phyloP scores from a whole-genome alignment of 441 rosid genomes.

The Macaranga tanarius region DNA sequence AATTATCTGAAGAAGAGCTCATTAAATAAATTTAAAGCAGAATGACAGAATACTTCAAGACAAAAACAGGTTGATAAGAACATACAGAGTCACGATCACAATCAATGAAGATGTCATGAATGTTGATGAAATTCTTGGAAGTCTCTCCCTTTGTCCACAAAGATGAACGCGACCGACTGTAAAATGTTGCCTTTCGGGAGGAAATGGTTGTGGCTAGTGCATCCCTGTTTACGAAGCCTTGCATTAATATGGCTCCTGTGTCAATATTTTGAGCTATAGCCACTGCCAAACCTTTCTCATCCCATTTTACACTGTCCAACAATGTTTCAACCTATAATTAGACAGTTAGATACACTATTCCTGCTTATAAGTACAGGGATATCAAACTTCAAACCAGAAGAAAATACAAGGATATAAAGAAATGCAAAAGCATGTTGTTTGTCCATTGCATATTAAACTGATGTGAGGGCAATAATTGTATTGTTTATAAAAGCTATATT shows the following conservation, averaged over 20 bases:
- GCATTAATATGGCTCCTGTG: slow-evolving; percentile 81
- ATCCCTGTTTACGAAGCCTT: slow-evolving; percentile 67
- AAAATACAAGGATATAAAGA: not conserved
- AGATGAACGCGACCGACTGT: slow-evolving; percentile 68
- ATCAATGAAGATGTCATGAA: slow-evolving; percentile 51
- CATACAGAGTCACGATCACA: slow-evolving; percentile 73
- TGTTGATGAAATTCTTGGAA: slow-evolving; percentile 72
- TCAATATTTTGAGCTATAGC: slow-evolving; percentile 93
- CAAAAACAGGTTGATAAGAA: slow-evolving; percentile 11
- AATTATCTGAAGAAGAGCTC: slow-evolving; percentile 49
- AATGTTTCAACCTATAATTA: slow-evolving; percentile 57
- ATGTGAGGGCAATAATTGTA: too few relatives aligned
- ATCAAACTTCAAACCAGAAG: not conserved
- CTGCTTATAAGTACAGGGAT: not conserved
- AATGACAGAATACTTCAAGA: not conserved
- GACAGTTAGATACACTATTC: slow-evolving; percentile 17
- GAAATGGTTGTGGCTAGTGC: slow-evolving; percentile 66
- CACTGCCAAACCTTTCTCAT: slow-evolving; percentile 86
- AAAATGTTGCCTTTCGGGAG: slow-evolving; percentile 79
- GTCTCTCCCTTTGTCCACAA: slow-evolving; percentile 91
- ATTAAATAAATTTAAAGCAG: slow-evolving; percentile 10
- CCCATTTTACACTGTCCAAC: slow-evolving; percentile 82
- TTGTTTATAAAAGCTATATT: too few relatives aligned
- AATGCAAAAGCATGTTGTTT: not conserved
- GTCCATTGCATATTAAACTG: too few relatives aligned